Conservation (phyloP, 2,329 filamentous ascomycete species). For the Hymenoscyphus linearis region DNA sequence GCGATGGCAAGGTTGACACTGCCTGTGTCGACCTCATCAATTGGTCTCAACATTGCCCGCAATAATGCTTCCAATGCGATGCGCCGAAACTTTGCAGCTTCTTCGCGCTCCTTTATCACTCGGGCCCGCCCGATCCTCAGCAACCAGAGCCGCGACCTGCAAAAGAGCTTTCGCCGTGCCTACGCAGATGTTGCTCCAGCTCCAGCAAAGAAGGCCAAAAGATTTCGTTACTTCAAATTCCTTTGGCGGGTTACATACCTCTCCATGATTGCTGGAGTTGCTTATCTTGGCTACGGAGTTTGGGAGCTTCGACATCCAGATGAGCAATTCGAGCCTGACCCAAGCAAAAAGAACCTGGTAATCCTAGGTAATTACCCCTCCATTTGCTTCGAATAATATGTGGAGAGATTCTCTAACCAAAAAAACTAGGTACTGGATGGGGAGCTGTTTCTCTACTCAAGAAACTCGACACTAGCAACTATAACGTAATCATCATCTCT, state of each 20-base stretch:
- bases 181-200: constrained; percentile 35
- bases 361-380: constrained; percentile 65
- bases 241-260: constrained; percentile 79
- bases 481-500: constrained; percentile 97
- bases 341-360: constrained; percentile 93
- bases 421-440: constrained; percentile 78
- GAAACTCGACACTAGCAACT: constrained; percentile 98
- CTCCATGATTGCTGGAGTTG: constrained; percentile 62
- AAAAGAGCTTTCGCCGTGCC: constrained; percentile 38
- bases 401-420: not conserved
- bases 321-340: constrained; percentile 74
- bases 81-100: constrained; percentile 27
- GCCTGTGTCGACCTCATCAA: constrained; percentile 21
- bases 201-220: constrained; percentile 46
- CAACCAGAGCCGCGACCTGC: constrained; percentile 25
- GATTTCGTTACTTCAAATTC: constrained; percentile 70
- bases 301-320: constrained; percentile 76
- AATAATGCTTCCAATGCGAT: constrained; percentile 13
- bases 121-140: constrained; percentile 24
- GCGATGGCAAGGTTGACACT: constrained; percentile 28
- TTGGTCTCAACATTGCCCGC: constrained; percentile 22
- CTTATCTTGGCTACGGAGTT: constrained; percentile 72
- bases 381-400: constrained; percentile 15
- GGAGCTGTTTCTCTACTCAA: constrained; percentile 93
- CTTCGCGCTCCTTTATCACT: constrained; percentile 22